A percentile compares a stretch with the other conserved stretches of the same genome.
These are phyloP conservation scores for Penicillium ochrochloron DNA, from an alignment of 495 filamentous ascomycete species.

Conservation along the genomic window DNA sequence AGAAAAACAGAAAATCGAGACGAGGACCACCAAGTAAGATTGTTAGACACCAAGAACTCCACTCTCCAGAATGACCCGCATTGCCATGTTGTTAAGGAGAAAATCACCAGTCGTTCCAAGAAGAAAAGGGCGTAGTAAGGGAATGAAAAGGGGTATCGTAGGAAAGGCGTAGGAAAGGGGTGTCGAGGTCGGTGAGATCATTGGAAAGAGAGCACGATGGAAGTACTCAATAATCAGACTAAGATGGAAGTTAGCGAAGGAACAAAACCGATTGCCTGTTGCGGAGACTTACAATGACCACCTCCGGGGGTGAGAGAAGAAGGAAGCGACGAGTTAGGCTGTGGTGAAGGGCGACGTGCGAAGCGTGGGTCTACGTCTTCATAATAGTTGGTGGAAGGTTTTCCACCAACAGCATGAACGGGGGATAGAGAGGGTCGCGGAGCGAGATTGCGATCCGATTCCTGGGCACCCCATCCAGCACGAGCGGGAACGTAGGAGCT, in stretches of 20 bases:
- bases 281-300: conserved; percentile 37
- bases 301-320: conserved; percentile 42
- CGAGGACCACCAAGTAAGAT: conserved; percentile 6
- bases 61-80: conserved; percentile 22
- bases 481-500: conserved; percentile 70
- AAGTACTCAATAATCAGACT: conserved; percentile 28
- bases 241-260: conserved; percentile 7
- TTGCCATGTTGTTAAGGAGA: conserved; percentile 22
- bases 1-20: conserved; percentile 5
- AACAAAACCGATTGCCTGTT: not conserved
- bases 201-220: conserved; percentile 8
- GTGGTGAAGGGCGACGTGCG: conserved; percentile 50
- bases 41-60: conserved; percentile 26
- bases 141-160: conserved; percentile 33
- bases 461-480: conserved; percentile 43
- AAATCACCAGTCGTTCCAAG: conserved; percentile 22
- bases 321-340: conserved; percentile 32
- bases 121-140: not conserved
- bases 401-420: conserved; percentile 19
- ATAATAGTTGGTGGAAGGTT: conserved; percentile 64
- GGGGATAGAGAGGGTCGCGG: conserved; percentile 21
- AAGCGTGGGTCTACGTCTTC: conserved; percentile 96
- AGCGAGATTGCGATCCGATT: conserved; percentile 25
- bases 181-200: conserved; percentile 13
- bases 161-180: conserved; percentile 8